Evolutionary conservation across 306 rosid genomes (phyloP).

Genomic region (Quercus cerris): DNA sequence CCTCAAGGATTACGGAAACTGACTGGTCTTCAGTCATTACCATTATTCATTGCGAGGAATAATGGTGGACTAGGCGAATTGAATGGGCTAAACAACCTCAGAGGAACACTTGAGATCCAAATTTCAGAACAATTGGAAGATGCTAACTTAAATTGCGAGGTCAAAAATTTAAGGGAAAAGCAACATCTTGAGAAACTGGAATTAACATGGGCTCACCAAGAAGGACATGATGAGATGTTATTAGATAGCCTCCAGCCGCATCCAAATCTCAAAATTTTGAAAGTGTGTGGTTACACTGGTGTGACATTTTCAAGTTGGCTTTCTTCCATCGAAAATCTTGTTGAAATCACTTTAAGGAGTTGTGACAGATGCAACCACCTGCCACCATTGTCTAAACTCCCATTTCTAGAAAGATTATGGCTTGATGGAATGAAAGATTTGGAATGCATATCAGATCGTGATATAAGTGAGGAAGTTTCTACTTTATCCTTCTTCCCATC

Average conservation of each 20-base stretch:
- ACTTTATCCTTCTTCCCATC: background rate
- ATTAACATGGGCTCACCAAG: constrained; percentile 5
- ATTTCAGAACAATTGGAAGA: background rate
- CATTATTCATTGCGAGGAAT: too few relatives aligned
- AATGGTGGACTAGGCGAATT: background rate
- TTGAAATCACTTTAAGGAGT: background rate
- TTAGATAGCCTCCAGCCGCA: constrained; percentile 28
- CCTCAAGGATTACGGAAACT: too few relatives aligned
- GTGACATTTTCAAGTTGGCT: constrained; percentile 12
- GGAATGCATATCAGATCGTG: background rate
- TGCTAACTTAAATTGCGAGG: background rate
- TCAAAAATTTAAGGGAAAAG: constrained; percentile 9
- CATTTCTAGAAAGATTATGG: rapidly evolving
- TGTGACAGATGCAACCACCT: background rate
- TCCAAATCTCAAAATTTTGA: constrained; percentile 12
- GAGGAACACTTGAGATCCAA: constrained; percentile 9
- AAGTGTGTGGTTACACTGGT: background rate
- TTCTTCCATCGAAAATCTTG: background rate
- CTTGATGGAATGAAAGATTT: rapidly evolving
- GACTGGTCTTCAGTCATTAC: too few relatives aligned
- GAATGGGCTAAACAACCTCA: constrained; percentile 16
- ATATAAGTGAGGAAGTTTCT: background rate
- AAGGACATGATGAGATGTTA: constrained; percentile 12
- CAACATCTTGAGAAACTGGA: constrained; percentile 10
- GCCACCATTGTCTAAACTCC: background rate